Conservation (phyloP, 805 yeast genomes). For the Yamadazyma paraphyllophila region DNA sequence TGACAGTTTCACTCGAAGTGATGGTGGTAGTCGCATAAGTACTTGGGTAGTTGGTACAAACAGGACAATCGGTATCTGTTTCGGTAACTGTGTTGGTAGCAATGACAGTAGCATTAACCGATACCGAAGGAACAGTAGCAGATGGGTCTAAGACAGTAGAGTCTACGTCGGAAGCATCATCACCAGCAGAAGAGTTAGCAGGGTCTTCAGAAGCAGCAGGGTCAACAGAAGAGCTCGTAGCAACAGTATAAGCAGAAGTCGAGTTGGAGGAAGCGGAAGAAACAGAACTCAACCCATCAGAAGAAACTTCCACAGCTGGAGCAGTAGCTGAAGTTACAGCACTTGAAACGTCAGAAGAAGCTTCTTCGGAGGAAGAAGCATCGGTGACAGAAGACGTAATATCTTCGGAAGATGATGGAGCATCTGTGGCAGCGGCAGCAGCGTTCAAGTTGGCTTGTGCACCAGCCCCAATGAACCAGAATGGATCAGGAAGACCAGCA, state of each 20-base stretch:
- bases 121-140: background rate
- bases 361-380: slow-evolving; percentile 1
- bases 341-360: background rate
- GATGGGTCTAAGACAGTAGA: background rate
- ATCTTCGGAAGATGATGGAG: slow-evolving; percentile 4
- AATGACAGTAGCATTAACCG: slow-evolving; percentile 3
- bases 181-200: background rate
- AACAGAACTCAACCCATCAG: slow-evolving; percentile 8
- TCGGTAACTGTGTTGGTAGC: slow-evolving; percentile 1
- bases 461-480: slow-evolving; percentile 39
- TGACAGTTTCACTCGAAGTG: background rate
- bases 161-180: background rate
- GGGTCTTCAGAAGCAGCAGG: slow-evolving; percentile 13
- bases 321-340: background rate
- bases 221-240: slow-evolving; percentile 17
- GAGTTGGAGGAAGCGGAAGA: slow-evolving; percentile 17
- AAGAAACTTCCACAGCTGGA: slow-evolving; percentile 4
- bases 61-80: slow-evolving; percentile 10
- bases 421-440: slow-evolving; percentile 22
- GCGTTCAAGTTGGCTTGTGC: slow-evolving; percentile 22
- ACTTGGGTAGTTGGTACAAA: slow-evolving; percentile 12
- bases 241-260: background rate
- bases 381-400: slow-evolving; percentile 1
- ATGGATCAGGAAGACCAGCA: slow-evolving; percentile 25
- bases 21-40: slow-evolving; percentile 11